A percentile compares a stretch with the other conserved stretches of the same genome.
These are phyloP conservation scores for Zea luxurians DNA, from an alignment of 176 grass and related monocot species.

Conservation along the genomic window DNA sequence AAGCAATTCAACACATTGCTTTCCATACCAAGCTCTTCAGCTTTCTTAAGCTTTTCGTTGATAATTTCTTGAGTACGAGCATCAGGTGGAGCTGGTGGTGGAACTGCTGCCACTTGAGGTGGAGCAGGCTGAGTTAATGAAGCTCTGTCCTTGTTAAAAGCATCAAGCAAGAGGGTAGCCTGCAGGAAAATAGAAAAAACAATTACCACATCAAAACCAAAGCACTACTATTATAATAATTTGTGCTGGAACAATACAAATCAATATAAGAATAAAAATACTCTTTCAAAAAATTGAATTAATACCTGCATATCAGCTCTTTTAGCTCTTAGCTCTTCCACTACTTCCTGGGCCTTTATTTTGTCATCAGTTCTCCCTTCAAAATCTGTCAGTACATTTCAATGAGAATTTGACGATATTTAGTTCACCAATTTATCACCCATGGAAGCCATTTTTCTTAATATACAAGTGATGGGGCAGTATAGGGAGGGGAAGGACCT, in stretches of 20 bases:
- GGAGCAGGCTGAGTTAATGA: constrained; percentile 54
- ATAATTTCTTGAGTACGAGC: constrained; percentile 48
- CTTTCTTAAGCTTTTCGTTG: no score
- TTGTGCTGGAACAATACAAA: constrained; percentile 1
- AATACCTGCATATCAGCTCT: constrained; percentile 91
- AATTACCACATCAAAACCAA: constrained; percentile 4
- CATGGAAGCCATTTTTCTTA: no score
- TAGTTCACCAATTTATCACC: not conserved
- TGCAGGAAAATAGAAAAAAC: constrained; percentile 41
- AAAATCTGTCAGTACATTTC: constrained; percentile 54
- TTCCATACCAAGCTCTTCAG: no score
- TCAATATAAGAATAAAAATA: not conserved
- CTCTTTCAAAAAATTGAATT: constrained; percentile 7
- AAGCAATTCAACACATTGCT: not conserved
- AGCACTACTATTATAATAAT: not conserved
- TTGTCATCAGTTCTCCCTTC: constrained; percentile 90
- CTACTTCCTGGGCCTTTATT: constrained; percentile 66
- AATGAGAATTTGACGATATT: constrained; percentile 6
- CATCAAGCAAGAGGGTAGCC: constrained; percentile 76
- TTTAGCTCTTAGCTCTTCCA: constrained; percentile 81
- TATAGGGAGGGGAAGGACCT: no score
- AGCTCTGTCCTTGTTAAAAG: constrained; percentile 91
- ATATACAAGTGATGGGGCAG: no score
- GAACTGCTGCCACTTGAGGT: constrained; percentile 43
- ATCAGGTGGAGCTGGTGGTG: constrained; percentile 47